Evolutionary conservation across 2,329 filamentous ascomycete species (phyloP).

Genomic region (Fusarium temperatum): DNA sequence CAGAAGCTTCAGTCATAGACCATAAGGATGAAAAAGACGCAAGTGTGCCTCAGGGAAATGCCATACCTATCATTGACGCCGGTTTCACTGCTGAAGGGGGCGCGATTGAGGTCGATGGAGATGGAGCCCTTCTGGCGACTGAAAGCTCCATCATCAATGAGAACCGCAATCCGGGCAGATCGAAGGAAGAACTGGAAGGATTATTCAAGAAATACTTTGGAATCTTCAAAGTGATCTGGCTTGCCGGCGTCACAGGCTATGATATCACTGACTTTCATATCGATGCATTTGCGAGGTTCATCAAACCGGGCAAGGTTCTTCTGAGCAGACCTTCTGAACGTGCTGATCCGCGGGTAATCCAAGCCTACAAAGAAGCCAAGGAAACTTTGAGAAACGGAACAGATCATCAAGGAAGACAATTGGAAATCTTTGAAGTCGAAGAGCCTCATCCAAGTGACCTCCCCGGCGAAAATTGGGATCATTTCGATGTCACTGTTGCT

Average conservation of each 20-base stretch:
- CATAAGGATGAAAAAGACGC: not conserved
- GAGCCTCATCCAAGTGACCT: slow-evolving; percentile 34
- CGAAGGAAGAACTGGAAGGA: slow-evolving; percentile 32
- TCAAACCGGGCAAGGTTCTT: slow-evolving; percentile 34
- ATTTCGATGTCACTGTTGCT: slow-evolving; percentile 4
- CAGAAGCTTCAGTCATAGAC: not conserved
- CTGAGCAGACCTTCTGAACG: slow-evolving; percentile 31
- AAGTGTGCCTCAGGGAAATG: not conserved
- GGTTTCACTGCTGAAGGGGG: slow-evolving; percentile 37
- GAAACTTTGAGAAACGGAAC: slow-evolving; percentile 21
- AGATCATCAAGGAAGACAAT: slow-evolving; percentile 33
- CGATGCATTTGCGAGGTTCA: slow-evolving; percentile 43
- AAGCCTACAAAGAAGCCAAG: slow-evolving; percentile 38
- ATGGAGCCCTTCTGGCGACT: slow-evolving; percentile 42
- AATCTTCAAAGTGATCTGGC: slow-evolving; percentile 42
- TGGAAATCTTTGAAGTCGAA: slow-evolving; percentile 37
- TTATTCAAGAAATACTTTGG: slow-evolving; percentile 36
- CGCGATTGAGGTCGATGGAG: slow-evolving; percentile 42
- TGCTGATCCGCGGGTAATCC: not conserved
- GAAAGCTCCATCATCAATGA: slow-evolving; percentile 44
- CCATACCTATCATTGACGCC: not conserved
- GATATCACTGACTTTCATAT: slow-evolving; percentile 45
- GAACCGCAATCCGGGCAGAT: slow-evolving; percentile 40
- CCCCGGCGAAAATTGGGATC: not conserved
- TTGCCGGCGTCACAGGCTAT: slow-evolving; percentile 33